Evolutionary conservation across 345 rosid species (phyloP), one percentile per base, ranked within the genome.

Genomic region (Brassica cretica): DNA sequence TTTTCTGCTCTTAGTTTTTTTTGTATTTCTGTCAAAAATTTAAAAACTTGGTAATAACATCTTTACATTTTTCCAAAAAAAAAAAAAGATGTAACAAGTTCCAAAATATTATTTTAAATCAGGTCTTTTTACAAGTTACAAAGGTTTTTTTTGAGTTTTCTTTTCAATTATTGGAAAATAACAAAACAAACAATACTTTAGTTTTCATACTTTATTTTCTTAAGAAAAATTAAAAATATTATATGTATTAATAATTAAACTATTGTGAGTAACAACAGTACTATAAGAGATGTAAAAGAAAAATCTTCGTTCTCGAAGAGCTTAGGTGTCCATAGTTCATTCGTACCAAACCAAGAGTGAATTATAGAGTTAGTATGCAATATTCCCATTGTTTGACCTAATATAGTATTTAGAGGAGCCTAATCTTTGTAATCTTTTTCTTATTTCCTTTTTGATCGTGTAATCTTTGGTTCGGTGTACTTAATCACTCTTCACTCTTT

Each of bases 381-480:
- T 51, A 67, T 79, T 80, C 78, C 49, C 27, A 53, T 73, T 80
- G 39, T 35, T 79, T 64, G 71, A 69, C 75, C 35, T 74, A 74
- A 55, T 79, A 74, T 79, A 68, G 71, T 68, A 79, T 74, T 79
- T 37, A 68, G 70, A 35, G 46, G 41, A 69, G 67, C 78, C 82
- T 79, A 68, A 79, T 79, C 82, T 68, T 53, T 79, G 51, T 55
- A 49, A 27, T 11, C 46, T 66, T 51, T 71, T 71, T 66, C 30
- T 44, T 60, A 33, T 66, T 66, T 72, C 73, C 64, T 24, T 78
- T 78, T 78, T 44, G 68, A 72, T 72, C 21, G 18, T 63, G 4
- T 41, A 41, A 10, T 41, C 49, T 41, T 41, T 41, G 49, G 60
- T 32, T 5, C 6, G 75, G 70, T 64, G 19, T 69, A 73, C 66